Evolutionary conservation across 1,284 basidiomycete species (phyloP), one percentile per base, ranked within the genome.

Genomic region (Sporisorium iseilematis-ciliati): DNA sequence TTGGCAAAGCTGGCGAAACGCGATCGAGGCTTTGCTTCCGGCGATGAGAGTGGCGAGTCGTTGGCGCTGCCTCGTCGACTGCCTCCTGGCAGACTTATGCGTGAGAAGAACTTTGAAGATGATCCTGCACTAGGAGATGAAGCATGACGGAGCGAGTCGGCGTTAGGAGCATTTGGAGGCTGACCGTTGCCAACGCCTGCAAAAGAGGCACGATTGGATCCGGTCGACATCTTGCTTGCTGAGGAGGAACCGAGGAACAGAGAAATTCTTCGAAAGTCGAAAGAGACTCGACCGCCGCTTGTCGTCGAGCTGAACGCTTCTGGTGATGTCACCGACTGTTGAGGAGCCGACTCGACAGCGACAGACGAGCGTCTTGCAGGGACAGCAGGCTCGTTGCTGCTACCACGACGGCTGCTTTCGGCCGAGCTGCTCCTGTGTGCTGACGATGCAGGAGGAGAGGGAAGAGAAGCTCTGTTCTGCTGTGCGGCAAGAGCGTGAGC

Each of bases 31-130:
- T 54, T 65, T 46, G 48, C 3, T 14, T 71, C 67, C 25, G 64
- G 57, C 23, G 64, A 43, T 4, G 61, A 49, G 3, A 51, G 25
- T 7, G 57, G 51, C 26, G 67, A 57, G 4, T 59, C 66, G 8
- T 62, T 42, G 46, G 50, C 53, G 40, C 66, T 75, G 12, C 59
- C 63, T 50, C 63, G 50, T 38, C 72, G 54, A 40, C 63, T 70
- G 54, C 71, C 49, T 20, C 62, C 58, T 12, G 62, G 53, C 12
- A 73, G 33, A n/a, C 65, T 58, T 48, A 74, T 65, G 49, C 63
- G 63, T 7, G 72, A 75, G 54, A 70, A 70, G 45, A 75, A 70
- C 29, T 63, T 69, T 51, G 63, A 66, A 5, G 57, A 20, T 4
- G 62, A 50, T 16, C 42, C 49, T 12, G 56, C 10, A 20, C 31